Base-by-base conservation (phyloP, 1,284 basidiomycete genomes). In the Cutaneotrichosporon spelunceum region DNA sequence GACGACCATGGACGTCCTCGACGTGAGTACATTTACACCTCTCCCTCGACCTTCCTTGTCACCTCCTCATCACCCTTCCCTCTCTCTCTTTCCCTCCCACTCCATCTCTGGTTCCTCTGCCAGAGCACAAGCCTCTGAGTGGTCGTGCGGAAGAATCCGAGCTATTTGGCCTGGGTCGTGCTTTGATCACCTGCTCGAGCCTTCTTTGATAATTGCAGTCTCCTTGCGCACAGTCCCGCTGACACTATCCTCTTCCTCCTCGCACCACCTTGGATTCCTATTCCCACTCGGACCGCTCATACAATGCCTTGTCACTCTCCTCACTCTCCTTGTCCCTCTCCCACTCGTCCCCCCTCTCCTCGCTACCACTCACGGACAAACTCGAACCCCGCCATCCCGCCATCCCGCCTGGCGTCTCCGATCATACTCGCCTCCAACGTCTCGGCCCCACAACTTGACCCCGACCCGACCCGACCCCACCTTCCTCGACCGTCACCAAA, bases 1-100 rank as follows among this genome's bases (percentile, higher is more conserved):
- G 21, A 39, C 24, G 45, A 48, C 53, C 50, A 72, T 72, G 70
- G 70, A 72, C 60, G 70, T 72, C 23, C 66, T 72, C 21, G 70
- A 72, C 59, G 70, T 72, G 54, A 72, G 70, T 70, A 13, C 21
- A 34, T 57, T 19, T 19, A 39, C 5, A 13, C 29, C 60, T 47
- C 48, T 23, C 50, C 55, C 52, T 33, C 13, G 13, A 7, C 8
- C 30, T 33, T 11, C 34, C 45, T 52, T 34, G n/a, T 39, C 36
- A n/a, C 54, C 39, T 33, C 8, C 13, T 33, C 30, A 3, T 2
- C 30, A 33, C 30, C 30, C 8, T 33, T 33, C 8, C 13, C 30
- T 33, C 30, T 33, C 8, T 5, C 27, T n/a, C n/a, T 60, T 13
- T 45, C 57, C 57, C 34, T 53, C 30, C 30, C 39, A 23, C 21